Evolutionary conservation across 2,329 filamentous ascomycete genomes (phyloP).

Genomic region (Conoideocrella luteorostrata): DNA sequence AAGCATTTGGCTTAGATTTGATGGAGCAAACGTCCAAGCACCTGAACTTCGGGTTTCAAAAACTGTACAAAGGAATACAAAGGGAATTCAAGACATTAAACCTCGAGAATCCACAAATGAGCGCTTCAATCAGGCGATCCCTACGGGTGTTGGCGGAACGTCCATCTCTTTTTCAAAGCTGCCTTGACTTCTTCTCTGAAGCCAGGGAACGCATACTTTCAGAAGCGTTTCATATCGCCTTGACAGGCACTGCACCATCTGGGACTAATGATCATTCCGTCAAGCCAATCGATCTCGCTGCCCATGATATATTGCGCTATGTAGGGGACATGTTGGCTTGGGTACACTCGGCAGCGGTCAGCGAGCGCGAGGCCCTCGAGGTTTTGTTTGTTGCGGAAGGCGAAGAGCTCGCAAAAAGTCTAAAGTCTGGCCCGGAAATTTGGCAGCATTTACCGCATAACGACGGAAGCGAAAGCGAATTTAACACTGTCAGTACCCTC

Average conservation of each 20-base stretch:
- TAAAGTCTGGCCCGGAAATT: conserved; percentile 76
- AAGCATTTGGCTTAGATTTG: conserved; percentile 79
- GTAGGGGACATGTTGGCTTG: conserved; percentile 97
- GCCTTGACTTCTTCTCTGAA: conserved; percentile 87
- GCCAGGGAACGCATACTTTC: conserved; percentile 80
- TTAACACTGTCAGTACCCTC: conserved; percentile 76
- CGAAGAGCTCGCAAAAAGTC: conserved; percentile 76
- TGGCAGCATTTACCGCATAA: conserved; percentile 66
- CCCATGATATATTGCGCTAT: conserved; percentile 87
- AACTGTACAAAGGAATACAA: conserved; percentile 92
- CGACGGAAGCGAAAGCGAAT: conserved; percentile 48
- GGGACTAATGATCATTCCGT: conserved; percentile 54
- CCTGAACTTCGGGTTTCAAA: conserved; percentile 86
- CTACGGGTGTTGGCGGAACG: conserved; percentile 83
- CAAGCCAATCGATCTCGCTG: conserved; percentile 90
- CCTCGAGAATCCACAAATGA: conserved; percentile 90
- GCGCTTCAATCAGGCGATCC: conserved; percentile 73
- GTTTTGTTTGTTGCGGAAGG: conserved; percentile 86
- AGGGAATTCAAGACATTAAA: conserved; percentile 88
- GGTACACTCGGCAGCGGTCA: conserved; percentile 90
- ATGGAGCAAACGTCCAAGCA: conserved; percentile 86
- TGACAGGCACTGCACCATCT: conserved; percentile 64
- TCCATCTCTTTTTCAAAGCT: conserved; percentile 86
- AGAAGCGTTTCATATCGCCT: conserved; percentile 79
- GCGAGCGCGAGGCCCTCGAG: conserved; percentile 87